These are phyloP conservation scores for Echeveria elegans DNA, from an alignment of 164 flowering plant genomes.

Conservation along the genomic window DNA sequence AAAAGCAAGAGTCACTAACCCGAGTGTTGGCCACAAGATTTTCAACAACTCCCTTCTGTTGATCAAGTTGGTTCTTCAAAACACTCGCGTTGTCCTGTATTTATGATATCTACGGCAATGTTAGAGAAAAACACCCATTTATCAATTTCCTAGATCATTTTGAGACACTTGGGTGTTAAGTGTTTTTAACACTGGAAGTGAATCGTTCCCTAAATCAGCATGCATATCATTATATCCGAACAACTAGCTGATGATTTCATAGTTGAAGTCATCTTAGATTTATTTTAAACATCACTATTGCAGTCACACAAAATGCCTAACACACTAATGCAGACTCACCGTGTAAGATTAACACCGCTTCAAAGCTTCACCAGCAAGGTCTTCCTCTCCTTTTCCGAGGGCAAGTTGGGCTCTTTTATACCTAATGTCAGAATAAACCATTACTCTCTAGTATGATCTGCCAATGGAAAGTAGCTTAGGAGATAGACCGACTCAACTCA, in stretches of 20 bases:
- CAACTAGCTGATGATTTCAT: background rate
- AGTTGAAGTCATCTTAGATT: too few species aligned
- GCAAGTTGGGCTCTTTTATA: conserved; percentile 71
- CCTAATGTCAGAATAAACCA: conserved; percentile 21
- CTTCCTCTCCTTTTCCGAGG: conserved; percentile 67
- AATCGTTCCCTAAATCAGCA: background rate
- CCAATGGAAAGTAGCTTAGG: background rate
- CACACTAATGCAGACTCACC: conserved; percentile 22
- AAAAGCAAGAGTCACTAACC: conserved; percentile 26
- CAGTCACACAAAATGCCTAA: too few species aligned
- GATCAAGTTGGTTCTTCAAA: conserved; percentile 63
- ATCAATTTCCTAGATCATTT: background rate
- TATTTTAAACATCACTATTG: too few species aligned
- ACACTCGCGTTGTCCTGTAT: conserved; percentile 65
- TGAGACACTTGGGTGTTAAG: background rate
- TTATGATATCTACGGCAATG: too few species aligned
- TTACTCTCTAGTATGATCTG: background rate
- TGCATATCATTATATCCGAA: background rate
- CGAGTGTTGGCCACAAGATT: conserved; percentile 65
- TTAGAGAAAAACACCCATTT: background rate
- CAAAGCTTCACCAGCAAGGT: conserved; percentile 78
- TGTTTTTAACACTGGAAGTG: background rate
- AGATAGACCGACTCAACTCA: conserved; percentile 16
- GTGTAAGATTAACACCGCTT: conserved; percentile 71
- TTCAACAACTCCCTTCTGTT: conserved; percentile 64